Percentiles rank a stretch among this genome's conserved stretches.
Conservation (phyloP, 352 stramenopile genomes). For the Globisporangium camurandrum region DNA sequence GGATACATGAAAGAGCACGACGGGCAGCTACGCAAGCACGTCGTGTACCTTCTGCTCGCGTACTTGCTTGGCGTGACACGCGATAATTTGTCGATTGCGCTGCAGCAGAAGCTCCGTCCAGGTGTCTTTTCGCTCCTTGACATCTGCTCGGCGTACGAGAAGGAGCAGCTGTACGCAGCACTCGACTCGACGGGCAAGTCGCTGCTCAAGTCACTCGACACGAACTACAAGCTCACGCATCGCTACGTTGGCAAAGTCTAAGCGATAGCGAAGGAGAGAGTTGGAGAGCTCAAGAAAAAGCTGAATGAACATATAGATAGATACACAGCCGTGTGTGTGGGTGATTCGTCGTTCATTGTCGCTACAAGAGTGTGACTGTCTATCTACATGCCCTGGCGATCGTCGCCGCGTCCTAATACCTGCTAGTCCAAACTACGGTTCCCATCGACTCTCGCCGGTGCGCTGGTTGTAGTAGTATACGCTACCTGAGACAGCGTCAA, state of each 20-base stretch:
- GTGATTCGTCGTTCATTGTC: not conserved
- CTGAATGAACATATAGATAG: not conserved
- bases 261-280: too few species aligned
- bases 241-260: conserved; percentile 84
- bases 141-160: conserved; percentile 79
- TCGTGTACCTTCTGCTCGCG: conserved; percentile 73
- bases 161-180: conserved; percentile 78
- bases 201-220: conserved; percentile 80
- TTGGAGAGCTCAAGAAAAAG: too few species aligned
- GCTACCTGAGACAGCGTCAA: conserved; percentile 41
- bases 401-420: too few species aligned
- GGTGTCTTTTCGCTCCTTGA: conserved; percentile 76
- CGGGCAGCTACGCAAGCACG: conserved; percentile 71
- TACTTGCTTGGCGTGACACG: conserved; percentile 58
- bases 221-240: conserved; percentile 81
- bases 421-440: conserved; percentile 9
- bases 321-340: not conserved
- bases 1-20: conserved; percentile 84
- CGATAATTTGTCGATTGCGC: conserved; percentile 39
- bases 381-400: not conserved
- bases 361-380: not conserved
- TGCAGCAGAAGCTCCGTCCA: conserved; percentile 63
- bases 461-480: conserved; percentile 70
- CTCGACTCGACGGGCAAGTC: conserved; percentile 80
- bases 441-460: conserved; percentile 69